phyloP scores from a whole-genome alignment of 2,329 filamentous ascomycete species.

The Exophiala xenobiotica region DNA sequence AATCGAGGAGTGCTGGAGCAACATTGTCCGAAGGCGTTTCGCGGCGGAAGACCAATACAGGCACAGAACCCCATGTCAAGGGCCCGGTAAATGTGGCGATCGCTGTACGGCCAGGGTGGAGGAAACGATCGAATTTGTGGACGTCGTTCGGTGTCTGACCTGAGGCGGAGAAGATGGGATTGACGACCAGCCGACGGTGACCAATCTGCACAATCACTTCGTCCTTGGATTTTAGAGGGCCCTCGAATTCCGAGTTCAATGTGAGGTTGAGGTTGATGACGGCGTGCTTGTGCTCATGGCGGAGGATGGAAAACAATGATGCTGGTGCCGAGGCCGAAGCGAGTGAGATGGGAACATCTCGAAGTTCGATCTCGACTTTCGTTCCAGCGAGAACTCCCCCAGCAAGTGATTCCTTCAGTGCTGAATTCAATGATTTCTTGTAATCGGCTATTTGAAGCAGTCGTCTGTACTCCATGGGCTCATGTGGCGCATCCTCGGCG shows the following conservation, averaged over 20 bases:
- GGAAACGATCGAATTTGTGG: constrained; percentile 90
- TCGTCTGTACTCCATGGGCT: constrained; percentile 86
- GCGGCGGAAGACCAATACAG: constrained; percentile 78
- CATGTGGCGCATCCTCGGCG: constrained; percentile 78
- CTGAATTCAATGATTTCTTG: constrained; percentile 73
- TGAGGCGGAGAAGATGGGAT: constrained; percentile 84
- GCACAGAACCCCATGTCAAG: constrained; percentile 88
- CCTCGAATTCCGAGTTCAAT: constrained; percentile 71
- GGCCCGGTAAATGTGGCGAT: constrained; percentile 89
- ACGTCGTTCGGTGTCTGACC: constrained; percentile 94
- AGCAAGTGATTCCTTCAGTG: constrained; percentile 78
- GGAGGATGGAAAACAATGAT: constrained; percentile 79
- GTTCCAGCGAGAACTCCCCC: constrained; percentile 84
- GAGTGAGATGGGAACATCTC: constrained; percentile 56
- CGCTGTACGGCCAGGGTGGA: constrained; percentile 86
- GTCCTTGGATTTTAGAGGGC: constrained; percentile 85
- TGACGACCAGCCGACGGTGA: constrained; percentile 79
- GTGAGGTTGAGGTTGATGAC: constrained; percentile 87
- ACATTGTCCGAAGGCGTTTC: constrained; percentile 1
- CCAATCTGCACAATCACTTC: constrained; percentile 90
- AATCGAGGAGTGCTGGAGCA: constrained; percentile 36
- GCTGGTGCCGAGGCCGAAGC: constrained; percentile 60
- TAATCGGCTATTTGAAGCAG: constrained; percentile 88
- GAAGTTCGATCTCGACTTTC: constrained; percentile 75
- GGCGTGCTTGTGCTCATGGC: constrained; percentile 93